These are phyloP conservation scores for Blepharisma japonicum DNA, from an alignment of 73 alveolate genomes.

Conservation along the genomic window DNA sequence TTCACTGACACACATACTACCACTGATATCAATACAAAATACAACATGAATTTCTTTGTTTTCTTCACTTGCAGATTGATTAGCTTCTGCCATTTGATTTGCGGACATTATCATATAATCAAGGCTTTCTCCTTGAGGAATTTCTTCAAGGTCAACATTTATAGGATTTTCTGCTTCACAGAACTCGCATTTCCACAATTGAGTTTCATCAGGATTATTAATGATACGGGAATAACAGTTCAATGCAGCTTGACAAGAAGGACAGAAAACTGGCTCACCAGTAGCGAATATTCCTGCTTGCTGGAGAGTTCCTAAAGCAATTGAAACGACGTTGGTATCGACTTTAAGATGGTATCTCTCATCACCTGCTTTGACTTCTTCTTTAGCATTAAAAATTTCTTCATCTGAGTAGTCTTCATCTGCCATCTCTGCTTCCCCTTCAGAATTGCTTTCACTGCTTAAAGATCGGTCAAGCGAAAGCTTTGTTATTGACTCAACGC, in stretches of 20 bases:
- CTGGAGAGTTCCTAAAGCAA: constrained; percentile 43
- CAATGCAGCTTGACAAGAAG: constrained; percentile 64
- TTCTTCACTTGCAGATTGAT: background rate
- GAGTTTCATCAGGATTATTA: background rate
- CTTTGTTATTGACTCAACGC: constrained; percentile 18
- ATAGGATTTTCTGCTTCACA: constrained; percentile 45
- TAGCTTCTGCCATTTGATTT: constrained; percentile 34
- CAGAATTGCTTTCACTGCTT: background rate
- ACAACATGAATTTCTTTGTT: constrained; percentile 46
- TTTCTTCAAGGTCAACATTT: constrained; percentile 53
- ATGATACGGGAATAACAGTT: constrained; percentile 57
- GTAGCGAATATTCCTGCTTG: constrained; percentile 55
- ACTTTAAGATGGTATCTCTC: constrained; percentile 34
- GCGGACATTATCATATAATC: constrained; percentile 53
- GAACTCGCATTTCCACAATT: constrained; percentile 69
- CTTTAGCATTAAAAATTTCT: background rate
- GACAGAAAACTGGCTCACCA: constrained; percentile 78
- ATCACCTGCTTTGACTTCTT: background rate
- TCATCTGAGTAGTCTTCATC: constrained; percentile 14
- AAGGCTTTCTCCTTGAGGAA: constrained; percentile 51
- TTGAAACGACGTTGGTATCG: constrained; percentile 66
- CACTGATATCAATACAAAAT: constrained; percentile 86
- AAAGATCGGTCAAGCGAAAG: constrained; percentile 1
- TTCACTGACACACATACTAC: constrained; percentile 85
- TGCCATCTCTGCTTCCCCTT: background rate